A percentile compares a stretch with the other conserved stretches of the same genome.
Conservation (phyloP, 805 yeast genomes). For the Candida jianshihensis region DNA sequence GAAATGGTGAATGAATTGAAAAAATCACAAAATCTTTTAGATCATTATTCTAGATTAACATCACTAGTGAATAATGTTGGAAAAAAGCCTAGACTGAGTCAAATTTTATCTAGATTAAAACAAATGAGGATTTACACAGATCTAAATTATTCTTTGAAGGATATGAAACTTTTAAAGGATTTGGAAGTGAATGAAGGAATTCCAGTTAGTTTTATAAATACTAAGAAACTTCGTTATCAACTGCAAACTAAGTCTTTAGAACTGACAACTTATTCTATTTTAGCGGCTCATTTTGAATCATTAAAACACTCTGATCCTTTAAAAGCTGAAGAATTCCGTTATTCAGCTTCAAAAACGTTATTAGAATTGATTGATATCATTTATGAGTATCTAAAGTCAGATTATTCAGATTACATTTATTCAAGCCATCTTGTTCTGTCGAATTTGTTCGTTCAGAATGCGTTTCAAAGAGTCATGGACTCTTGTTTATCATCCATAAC, state of each 20-base stretch:
- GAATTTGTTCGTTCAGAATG: slow-evolving; percentile 15
- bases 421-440: slow-evolving; percentile 11
- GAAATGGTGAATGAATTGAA: slow-evolving; percentile 10
- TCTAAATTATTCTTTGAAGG: slow-evolving; percentile 11
- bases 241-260: slow-evolving; percentile 13
- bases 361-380: slow-evolving; percentile 13
- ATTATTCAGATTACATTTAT: slow-evolving; percentile 10
- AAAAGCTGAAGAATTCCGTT: slow-evolving; percentile 10
- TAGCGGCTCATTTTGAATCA: slow-evolving; percentile 17
- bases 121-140: slow-evolving; percentile 12
- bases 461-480: slow-evolving; percentile 11
- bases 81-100: slow-evolving; percentile 11
- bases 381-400: slow-evolving; percentile 10
- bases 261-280: slow-evolving; percentile 14
- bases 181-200: slow-evolving; percentile 1
- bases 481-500: slow-evolving; percentile 10
- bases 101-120: slow-evolving; percentile 8
- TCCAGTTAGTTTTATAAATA: slow-evolving; percentile 11
- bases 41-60: slow-evolving; percentile 10
- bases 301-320: slow-evolving; percentile 5
- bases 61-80: slow-evolving; percentile 17
- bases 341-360: not conserved
- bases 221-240: slow-evolving; percentile 9
- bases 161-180: slow-evolving; percentile 2
- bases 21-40: slow-evolving; percentile 14